These are phyloP conservation scores for Silene conica DNA, from an alignment of 148 eudicot species.

Conservation along the genomic window DNA sequence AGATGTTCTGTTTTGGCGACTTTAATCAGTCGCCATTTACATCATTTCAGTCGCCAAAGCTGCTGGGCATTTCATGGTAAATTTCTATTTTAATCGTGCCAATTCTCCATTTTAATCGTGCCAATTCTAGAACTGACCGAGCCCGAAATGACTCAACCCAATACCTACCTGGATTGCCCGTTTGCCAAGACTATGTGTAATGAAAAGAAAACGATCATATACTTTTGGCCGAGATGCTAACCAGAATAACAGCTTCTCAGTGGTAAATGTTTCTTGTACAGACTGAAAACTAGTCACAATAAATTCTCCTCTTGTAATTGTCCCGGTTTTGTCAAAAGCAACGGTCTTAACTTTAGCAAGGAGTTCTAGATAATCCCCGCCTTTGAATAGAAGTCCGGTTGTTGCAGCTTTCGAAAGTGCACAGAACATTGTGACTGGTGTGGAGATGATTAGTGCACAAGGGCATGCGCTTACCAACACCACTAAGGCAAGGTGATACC, in stretches of 20 bases:
- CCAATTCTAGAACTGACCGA: too few relatives aligned
- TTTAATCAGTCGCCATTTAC: too few relatives aligned
- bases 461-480: constrained; percentile 45
- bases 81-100: too few relatives aligned
- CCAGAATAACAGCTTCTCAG: constrained; percentile 35
- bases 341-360: constrained; percentile 41
- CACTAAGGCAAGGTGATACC: constrained; percentile 43
- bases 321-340: constrained; percentile 47
- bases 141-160: too few relatives aligned
- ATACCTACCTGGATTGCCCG: not conserved
- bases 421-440: constrained; percentile 42
- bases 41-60: too few relatives aligned
- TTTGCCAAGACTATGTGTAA: not conserved
- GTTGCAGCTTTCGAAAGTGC: constrained; percentile 43
- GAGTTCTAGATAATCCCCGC: constrained; percentile 43
- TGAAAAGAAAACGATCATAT: not conserved
- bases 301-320: constrained; percentile 41
- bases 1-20: too few relatives aligned
- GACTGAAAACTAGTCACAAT: constrained; percentile 34
- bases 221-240: constrained; percentile 1
- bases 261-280: constrained; percentile 26
- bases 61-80: too few relatives aligned
- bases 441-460: constrained; percentile 43
- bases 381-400: constrained; percentile 41
- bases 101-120: too few relatives aligned